Base-by-base conservation (phyloP, 2,329 filamentous ascomycete genomes). In the Talaromyces sp. region DNA sequence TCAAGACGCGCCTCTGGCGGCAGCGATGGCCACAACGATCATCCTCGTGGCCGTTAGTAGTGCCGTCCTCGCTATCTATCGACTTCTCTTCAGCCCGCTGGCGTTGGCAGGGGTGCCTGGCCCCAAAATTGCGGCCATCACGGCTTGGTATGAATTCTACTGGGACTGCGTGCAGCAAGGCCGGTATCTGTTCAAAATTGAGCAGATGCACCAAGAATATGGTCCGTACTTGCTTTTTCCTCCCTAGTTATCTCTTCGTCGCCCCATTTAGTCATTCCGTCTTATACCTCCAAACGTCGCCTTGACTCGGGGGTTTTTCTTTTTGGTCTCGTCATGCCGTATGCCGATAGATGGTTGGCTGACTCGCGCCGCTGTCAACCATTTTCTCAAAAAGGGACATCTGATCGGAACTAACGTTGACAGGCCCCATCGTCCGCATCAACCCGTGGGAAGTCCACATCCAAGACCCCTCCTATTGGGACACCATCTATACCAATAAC, bases 361-460 rank as follows among this genome's bases (percentile, higher is more conserved):
- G 46, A 50, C 25, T 50, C 9, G 46, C 46, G 28, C 25, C 18
- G 25, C 46, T 11, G 46, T 31, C 42, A 44, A 44, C 42, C n/a
- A 23, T 6, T 18, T 14, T 11, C 8, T 23, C 6, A 28, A 23
- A 44, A 44, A 44, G 1, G 25, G 44, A 48, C 44, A 48, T 48
- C n/a, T 35, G 48, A 50, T 50, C 46, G 11, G 6, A 31, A 16
- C 46, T 52, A 35, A 52, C 28, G 9, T 21, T 54, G 25, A 28
- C 46, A 74, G 72, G 75, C 8, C 74, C 74, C 1, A 73, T 77
- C 23, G 69, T 78, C 4, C 73, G 76, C 9, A 71, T 77, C 61
- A 73, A 67, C 37, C 74, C 75, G 1, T 65, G 68, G n/a, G 75
- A 78, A 63, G 40, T 78, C 1, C 76, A 78, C 60, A 70, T 77